Conservation (phyloP, 805 yeast genomes). For the Scheffersomyces lignosus region DNA sequence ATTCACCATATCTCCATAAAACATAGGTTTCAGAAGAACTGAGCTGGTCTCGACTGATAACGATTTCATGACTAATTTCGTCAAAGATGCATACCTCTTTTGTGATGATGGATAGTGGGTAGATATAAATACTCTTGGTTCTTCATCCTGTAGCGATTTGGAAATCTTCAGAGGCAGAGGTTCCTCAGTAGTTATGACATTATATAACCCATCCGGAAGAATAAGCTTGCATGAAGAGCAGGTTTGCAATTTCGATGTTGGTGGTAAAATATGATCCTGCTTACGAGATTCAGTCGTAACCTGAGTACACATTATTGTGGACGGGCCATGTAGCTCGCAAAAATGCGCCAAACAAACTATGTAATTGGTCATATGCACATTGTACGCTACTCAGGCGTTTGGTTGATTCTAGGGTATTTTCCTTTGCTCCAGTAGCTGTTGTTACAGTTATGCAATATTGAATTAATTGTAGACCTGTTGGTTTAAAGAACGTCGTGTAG, state of each 20-base stretch:
- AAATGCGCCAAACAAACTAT: constrained; percentile 66
- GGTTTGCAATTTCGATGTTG: constrained; percentile 41
- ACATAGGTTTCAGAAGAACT: constrained; percentile 60
- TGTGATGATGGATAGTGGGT: constrained; percentile 59
- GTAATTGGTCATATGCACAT: constrained; percentile 31
- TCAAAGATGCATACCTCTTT: constrained; percentile 51
- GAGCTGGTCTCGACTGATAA: constrained; percentile 66
- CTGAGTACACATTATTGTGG: constrained; percentile 65
- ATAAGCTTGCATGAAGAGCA: constrained; percentile 63
- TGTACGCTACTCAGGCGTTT: no score
- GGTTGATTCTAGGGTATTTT: no score
- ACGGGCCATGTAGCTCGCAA: constrained; percentile 78
- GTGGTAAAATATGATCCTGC: constrained; percentile 31
- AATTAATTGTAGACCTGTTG: no score
- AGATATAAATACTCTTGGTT: constrained; percentile 38
- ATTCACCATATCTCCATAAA: constrained; percentile 59
- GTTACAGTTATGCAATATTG: no score
- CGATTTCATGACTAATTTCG: constrained; percentile 61
- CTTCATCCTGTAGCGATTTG: constrained; percentile 27
- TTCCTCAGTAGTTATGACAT: constrained; percentile 14
- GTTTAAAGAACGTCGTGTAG: no score
- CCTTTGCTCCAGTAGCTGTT: no score
- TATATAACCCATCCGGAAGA: constrained; percentile 43
- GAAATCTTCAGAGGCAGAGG: constrained; percentile 5
- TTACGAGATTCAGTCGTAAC: constrained; percentile 17